Percentiles rank a stretch among this genome's conserved stretches.
Evolutionary conservation across 2,329 filamentous ascomycete species (phyloP).

Genomic region (Phaeoacremonium minimum): DNA sequence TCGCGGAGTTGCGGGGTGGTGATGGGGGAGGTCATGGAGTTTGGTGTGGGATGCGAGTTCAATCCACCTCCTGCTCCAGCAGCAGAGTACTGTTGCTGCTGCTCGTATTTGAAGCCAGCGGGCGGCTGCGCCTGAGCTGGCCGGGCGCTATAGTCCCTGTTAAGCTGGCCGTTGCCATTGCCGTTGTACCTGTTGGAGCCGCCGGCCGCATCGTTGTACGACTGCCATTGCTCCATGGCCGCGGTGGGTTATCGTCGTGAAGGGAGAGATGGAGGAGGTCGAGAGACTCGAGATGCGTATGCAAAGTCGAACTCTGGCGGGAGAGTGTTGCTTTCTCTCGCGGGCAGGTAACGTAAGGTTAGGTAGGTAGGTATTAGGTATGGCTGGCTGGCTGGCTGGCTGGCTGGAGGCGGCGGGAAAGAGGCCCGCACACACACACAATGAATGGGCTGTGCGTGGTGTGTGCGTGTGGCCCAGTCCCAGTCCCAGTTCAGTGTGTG

Average conservation of each 20-base stretch:
- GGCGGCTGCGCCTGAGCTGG: conserved; percentile 40
- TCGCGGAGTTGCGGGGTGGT: conserved; percentile 59
- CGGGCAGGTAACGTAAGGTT: no score
- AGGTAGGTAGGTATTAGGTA: no score
- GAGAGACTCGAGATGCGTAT: conserved; percentile 6
- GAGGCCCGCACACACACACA: no score
- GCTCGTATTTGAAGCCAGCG: conserved; percentile 62
- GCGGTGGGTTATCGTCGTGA: conserved; percentile 13
- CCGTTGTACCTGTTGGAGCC: conserved; percentile 63
- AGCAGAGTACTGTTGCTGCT: no score
- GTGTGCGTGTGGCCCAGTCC: not conserved
- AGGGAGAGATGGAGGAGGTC: conserved; percentile 6
- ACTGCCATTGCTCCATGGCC: conserved; percentile 61
- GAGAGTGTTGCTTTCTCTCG: no score
- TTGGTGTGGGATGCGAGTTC: conserved; percentile 26
- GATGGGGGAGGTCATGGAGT: conserved; percentile 55
- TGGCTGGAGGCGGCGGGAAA: no score
- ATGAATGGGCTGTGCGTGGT: no score
- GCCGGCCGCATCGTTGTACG: conserved; percentile 61
- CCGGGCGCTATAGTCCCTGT: conserved; percentile 15
- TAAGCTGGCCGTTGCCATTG: conserved; percentile 25
- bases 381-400: no score
- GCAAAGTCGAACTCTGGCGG: no score
- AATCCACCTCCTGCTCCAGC: conserved; percentile 34
- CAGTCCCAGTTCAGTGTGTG: not conserved